These are phyloP conservation scores for Aethionema arabicum DNA, from an alignment of 345 rosid genomes.

Conservation along the genomic window DNA sequence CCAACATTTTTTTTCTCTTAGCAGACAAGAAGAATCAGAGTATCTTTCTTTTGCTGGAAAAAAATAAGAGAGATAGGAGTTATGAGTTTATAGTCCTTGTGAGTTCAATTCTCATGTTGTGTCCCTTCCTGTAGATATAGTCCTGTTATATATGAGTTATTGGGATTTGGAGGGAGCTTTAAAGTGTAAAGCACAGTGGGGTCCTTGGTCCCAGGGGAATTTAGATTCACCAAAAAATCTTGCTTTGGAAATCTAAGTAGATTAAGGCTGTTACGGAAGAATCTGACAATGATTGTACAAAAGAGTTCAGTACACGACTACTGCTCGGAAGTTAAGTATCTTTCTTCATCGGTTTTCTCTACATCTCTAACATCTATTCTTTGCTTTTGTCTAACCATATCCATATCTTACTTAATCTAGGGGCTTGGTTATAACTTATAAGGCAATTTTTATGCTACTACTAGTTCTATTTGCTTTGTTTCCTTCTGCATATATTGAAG, in stretches of 20 bases:
- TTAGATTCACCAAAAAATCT: slow-evolving; percentile 61
- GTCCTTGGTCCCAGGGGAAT: slow-evolving; percentile 47
- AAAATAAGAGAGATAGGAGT: slow-evolving; percentile 41
- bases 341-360: slow-evolving; percentile 45
- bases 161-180: slow-evolving; percentile 49
- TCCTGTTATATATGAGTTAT: slow-evolving; percentile 48
- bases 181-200: slow-evolving; percentile 69
- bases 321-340: slow-evolving; percentile 81
- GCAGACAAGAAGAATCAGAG: slow-evolving; percentile 46
- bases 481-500: background rate
- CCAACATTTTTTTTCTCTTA: slow-evolving; percentile 45
- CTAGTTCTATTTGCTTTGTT: slow-evolving; percentile 9
- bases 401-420: slow-evolving; percentile 14
- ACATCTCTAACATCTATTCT: slow-evolving; percentile 44
- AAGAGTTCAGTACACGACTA: slow-evolving; percentile 44
- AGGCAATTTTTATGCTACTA: slow-evolving; percentile 8
- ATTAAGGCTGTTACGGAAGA: slow-evolving; percentile 69
- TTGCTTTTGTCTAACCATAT: slow-evolving; percentile 50
- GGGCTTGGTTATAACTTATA: slow-evolving; percentile 11
- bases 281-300: slow-evolving; percentile 67
- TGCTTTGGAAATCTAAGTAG: slow-evolving; percentile 57
- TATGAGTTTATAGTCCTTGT: slow-evolving; percentile 38
- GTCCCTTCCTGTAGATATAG: slow-evolving; percentile 58
- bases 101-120: slow-evolving; percentile 34
- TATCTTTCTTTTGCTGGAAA: slow-evolving; percentile 42